Percentiles rank a stretch among this genome's conserved stretches.
Evolutionary conservation across 2,329 filamentous ascomycete genomes (phyloP).

Genomic region (Tolypocladium sp.): DNA sequence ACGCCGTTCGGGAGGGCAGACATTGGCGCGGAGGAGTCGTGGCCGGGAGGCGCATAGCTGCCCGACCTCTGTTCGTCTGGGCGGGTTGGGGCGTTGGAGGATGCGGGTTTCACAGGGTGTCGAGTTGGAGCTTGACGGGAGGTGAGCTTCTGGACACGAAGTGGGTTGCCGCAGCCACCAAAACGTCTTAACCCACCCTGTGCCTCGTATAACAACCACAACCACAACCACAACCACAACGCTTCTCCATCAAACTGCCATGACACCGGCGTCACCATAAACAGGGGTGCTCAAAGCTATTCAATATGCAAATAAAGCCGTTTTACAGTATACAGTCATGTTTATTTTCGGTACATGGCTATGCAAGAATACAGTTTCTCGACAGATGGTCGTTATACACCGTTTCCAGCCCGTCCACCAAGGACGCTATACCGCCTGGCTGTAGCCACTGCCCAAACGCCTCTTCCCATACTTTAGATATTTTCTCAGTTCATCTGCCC

Average conservation of each 20-base stretch:
- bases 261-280: background rate
- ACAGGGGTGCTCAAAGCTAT: background rate
- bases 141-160: background rate
- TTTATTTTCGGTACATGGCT: background rate
- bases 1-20: constrained; percentile 37
- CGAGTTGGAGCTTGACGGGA: background rate
- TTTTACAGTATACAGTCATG: no score
- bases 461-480: constrained; percentile 55
- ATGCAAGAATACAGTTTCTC: constrained; percentile 3
- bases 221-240: background rate
- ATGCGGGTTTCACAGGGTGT: background rate
- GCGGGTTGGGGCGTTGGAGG: background rate
- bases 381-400: background rate
- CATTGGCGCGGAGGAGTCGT: constrained; percentile 33
- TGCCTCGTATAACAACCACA: background rate
- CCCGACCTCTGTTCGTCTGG: constrained; percentile 3
- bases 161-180: background rate
- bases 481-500: constrained; percentile 87
- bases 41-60: constrained; percentile 33
- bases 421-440: constrained; percentile 47
- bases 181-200: background rate
- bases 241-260: background rate
- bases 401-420: background rate
- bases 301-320: no score
- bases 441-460: constrained; percentile 52